These are phyloP conservation scores for Fonsecaea pugnacius DNA, from an alignment of 2,329 filamentous ascomycete genomes.

Conservation along the genomic window DNA sequence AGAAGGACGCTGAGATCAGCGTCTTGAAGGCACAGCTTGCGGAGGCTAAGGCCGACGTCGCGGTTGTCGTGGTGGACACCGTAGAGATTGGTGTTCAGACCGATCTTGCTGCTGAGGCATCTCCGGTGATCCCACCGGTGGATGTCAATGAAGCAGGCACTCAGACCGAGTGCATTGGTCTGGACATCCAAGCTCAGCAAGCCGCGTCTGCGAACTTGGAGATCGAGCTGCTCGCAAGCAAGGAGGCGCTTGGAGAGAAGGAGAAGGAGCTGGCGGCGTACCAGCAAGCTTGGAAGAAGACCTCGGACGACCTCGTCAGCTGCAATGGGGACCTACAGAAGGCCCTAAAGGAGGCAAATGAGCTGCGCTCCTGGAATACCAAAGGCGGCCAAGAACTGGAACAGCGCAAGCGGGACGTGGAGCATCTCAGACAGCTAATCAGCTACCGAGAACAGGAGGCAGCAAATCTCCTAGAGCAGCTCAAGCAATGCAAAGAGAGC, in stretches of 20 bases:
- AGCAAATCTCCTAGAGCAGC: neutral
- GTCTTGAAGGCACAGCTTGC: constrained; percentile 3
- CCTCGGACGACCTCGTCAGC: neutral
- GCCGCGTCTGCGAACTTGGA: neutral
- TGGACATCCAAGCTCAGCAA: neutral
- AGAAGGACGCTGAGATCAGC: constrained; percentile 8
- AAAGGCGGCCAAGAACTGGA: constrained; percentile 7
- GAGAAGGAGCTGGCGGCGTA: neutral
- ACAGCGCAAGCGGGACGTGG: neutral
- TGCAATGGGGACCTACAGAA: neutral
- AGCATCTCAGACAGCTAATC: neutral
- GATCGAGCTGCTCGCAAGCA: neutral
- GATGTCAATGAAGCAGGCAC: constrained; percentile 3
- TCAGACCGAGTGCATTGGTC: neutral
- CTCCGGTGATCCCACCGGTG: neutral
- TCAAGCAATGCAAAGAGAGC: neutral
- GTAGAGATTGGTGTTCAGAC: constrained; percentile 6
- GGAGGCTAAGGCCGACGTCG: neutral
- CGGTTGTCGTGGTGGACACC: neutral
- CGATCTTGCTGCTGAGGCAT: constrained; percentile 1
- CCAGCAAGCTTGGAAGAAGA: neutral
- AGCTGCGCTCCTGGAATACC: neutral
- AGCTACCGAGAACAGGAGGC: neutral
- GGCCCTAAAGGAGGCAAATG: neutral
- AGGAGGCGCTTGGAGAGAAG: neutral